Conservation (phyloP, 2,329 filamentous ascomycete genomes). For the Emericellopsis cladophorae region DNA sequence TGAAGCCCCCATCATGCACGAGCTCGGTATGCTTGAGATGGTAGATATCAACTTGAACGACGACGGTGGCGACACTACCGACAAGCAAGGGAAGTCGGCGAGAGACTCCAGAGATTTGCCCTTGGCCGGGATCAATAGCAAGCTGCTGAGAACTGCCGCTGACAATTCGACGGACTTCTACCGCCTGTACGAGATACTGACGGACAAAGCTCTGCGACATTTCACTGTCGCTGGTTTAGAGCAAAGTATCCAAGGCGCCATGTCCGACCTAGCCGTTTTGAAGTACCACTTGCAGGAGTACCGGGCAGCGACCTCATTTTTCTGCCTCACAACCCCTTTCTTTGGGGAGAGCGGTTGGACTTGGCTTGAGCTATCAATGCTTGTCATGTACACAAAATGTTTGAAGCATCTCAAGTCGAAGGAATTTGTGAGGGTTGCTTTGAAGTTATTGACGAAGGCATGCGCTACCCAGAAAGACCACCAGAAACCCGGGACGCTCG, state of each 20-base stretch:
- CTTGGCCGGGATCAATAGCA: constrained; percentile 20
- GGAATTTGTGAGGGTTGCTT: constrained; percentile 64
- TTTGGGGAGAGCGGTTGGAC: constrained; percentile 73
- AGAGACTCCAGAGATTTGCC: constrained; percentile 9
- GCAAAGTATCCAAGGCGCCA: constrained; percentile 63
- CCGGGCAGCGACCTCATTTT: constrained; percentile 59
- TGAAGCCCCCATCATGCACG: constrained; percentile 38
- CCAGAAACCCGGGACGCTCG: too few relatives aligned
- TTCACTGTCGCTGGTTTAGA: constrained; percentile 68
- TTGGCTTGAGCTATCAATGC: constrained; percentile 66
- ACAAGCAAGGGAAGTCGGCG: background rate
- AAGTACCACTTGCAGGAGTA: constrained; percentile 70
- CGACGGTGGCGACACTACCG: constrained; percentile 13
- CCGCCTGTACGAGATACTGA: constrained; percentile 61
- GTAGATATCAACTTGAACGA: constrained; percentile 42
- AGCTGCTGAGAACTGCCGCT: constrained; percentile 47
- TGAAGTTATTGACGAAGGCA: constrained; percentile 62
- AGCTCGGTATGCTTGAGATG: constrained; percentile 31
- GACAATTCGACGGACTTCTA: constrained; percentile 53
- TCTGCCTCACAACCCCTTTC: constrained; percentile 64
- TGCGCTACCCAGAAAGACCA: constrained; percentile 40
- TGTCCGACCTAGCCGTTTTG: constrained; percentile 76
- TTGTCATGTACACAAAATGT: constrained; percentile 76
- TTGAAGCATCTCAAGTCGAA: constrained; percentile 62
- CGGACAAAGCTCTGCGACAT: constrained; percentile 71